phyloP scores from a whole-genome alignment of 139 green algal species.

The Picochlorum costavermella region DNA sequence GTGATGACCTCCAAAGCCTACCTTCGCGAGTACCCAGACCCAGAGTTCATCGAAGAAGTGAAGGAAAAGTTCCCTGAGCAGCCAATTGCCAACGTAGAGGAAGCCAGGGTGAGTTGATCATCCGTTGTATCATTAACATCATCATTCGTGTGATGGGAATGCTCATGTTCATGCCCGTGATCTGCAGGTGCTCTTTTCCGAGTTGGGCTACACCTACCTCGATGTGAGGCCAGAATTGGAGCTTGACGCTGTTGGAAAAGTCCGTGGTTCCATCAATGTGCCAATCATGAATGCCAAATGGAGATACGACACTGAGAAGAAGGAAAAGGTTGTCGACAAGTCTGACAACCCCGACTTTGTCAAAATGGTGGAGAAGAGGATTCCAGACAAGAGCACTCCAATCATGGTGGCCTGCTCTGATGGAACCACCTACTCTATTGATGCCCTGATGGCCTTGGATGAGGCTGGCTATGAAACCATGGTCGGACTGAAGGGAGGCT shows the following conservation, averaged over 20 bases:
- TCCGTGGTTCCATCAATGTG: constrained; percentile 57
- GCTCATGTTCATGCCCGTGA: neutral
- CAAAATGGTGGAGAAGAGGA: constrained; percentile 54
- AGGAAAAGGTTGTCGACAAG: constrained; percentile 42
- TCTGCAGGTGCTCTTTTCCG: constrained; percentile 42
- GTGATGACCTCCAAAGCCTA: constrained; percentile 9
- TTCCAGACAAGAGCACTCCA: constrained; percentile 64
- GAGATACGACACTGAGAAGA: constrained; percentile 36
- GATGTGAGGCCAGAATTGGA: constrained; percentile 67
- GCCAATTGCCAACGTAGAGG: constrained; percentile 56
- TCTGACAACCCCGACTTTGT: constrained; percentile 42
- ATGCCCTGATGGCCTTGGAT: constrained; percentile 66
- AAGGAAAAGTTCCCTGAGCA: constrained; percentile 55
- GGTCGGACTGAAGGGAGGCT: constrained; percentile 63
- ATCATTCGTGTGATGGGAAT: neutral
- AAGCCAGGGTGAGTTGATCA: constrained; percentile 40
- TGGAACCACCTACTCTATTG: constrained; percentile 64
- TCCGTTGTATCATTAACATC: neutral
- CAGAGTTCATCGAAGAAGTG: constrained; percentile 41
- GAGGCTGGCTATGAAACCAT: constrained; percentile 72
- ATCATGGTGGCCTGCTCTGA: constrained; percentile 70
- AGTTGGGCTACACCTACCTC: constrained; percentile 61
- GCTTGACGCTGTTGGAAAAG: constrained; percentile 59
- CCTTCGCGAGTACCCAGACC: constrained; percentile 34
- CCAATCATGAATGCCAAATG: constrained; percentile 21